A percentile compares a stretch with the other conserved stretches of the same genome.
Conservation (phyloP, 257 asterid genomes). For the Datura wrightii region DNA sequence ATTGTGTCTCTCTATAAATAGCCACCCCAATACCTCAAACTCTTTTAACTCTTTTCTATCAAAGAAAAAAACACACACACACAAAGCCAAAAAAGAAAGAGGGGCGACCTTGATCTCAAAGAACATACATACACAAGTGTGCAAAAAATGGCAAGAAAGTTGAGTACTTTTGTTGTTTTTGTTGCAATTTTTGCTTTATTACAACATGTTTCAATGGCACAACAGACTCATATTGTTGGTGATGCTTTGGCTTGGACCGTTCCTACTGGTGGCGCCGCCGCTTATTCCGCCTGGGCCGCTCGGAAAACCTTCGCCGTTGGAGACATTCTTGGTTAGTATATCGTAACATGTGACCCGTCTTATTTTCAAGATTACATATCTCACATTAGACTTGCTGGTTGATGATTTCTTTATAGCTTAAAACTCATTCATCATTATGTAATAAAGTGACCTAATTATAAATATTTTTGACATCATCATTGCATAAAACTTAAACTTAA, state of each 20-base stretch:
- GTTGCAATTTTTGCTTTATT: conserved; percentile 47
- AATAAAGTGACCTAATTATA: background rate
- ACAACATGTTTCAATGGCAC: conserved; percentile 53
- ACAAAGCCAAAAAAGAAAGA: background rate
- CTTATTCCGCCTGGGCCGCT: conserved; percentile 72
- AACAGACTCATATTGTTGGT: conserved; percentile 73
- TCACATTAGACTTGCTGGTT: background rate
- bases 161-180: conserved; percentile 35
- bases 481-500: background rate
- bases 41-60: background rate
- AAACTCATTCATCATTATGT: too few relatives aligned
- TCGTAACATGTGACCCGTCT: background rate
- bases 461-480: background rate
- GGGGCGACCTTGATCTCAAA: conserved; percentile 51
- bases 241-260: conserved; percentile 66
- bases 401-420: too few relatives aligned
- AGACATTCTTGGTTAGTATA: conserved; percentile 58
- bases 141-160: conserved; percentile 51
- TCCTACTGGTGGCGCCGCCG: conserved; percentile 59
- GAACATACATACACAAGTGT: conserved; percentile 38
- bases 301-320: conserved; percentile 54
- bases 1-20: background rate
- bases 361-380: background rate
- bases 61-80: background rate
- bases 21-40: background rate